Evolutionary conservation across 768 basidiomycete genomes (phyloP), one percentile per base, ranked within the genome.

Genomic region (Sarcodon sp.): DNA sequence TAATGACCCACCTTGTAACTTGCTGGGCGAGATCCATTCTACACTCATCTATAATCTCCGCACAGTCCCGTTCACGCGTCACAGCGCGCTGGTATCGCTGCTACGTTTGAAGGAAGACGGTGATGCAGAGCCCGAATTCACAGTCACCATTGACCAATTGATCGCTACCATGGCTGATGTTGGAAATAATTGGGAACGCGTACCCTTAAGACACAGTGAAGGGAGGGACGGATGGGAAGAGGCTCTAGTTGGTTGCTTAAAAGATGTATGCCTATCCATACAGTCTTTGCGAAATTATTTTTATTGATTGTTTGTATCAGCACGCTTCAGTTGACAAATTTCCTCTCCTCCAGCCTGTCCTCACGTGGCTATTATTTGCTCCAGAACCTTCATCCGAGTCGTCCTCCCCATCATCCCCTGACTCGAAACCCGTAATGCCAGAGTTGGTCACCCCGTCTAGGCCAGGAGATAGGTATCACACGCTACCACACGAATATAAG

Each of bases 221-320:
- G 75, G 78, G 21, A 77, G 91, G 39, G 76, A 80, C 55, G 84
- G 87, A 10, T 97, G 93, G 93, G 90, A 96, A 64, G 88, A 91
- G 54, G 84, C 88, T 12, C 71, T 96, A 16, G 70, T 92, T 33
- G 90, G 89, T 38, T 85, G 90, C 57, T 66, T 94, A 54, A 87
- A 87, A 70, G 84, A 94, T 63, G 92, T 94, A 57, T 54, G 90
- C 79, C 12, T 35, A 44, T 39, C 43, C 15, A 44, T n/a, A 6
- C 44, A 46, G 27, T 33, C 33, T 39, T 32, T 35, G 43, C n/a
- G 32, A 3, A 6, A 7, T 47, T 39, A 16, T 43, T 37, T 45
- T 37, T 8, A 27, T 49, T 45, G 36, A 53, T 47, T 33, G 21
- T 18, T 49, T 41, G 32, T n/a, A 15, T 12, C 57, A 91, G 87